Percentiles rank a stretch among this genome's conserved stretches.
These are phyloP conservation scores for Datura wrightii DNA, from an alignment of 257 asterid species.

Conservation along the genomic window DNA sequence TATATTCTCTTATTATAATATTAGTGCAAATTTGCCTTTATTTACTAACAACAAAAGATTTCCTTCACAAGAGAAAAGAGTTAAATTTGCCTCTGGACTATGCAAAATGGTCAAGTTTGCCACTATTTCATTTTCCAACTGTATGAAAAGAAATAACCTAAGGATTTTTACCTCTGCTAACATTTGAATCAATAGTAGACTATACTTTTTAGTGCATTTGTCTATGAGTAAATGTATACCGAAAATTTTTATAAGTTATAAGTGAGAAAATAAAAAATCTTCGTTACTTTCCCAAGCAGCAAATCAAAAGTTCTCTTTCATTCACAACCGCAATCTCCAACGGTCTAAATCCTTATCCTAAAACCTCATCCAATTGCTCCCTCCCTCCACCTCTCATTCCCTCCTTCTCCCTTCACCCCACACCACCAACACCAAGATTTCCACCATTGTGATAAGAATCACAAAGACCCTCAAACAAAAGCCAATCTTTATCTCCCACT, in stretches of 20 bases:
- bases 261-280: neutral
- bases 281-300: neutral
- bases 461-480: slow-evolving; percentile 31
- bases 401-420: slow-evolving; percentile 45
- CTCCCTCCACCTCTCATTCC: slow-evolving; percentile 80
- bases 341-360: slow-evolving; percentile 75
- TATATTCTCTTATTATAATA: neutral
- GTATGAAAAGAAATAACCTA: too few relatives aligned
- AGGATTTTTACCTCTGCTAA: neutral
- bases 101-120: neutral
- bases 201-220: too few relatives aligned
- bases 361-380: slow-evolving; percentile 70
- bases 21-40: neutral
- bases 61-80: neutral
- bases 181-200: neutral
- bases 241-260: too few relatives aligned
- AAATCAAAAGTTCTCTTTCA: neutral
- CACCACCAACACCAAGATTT: slow-evolving; percentile 45
- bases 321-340: slow-evolving; percentile 45
- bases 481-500: slow-evolving; percentile 33
- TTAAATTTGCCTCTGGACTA: neutral
- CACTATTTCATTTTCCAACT: neutral
- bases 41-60: neutral
- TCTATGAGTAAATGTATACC: too few relatives aligned
- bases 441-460: slow-evolving; percentile 45